phyloP scores from a whole-genome alignment of 768 basidiomycete genomes.

The Tephrocybe sp. region DNA sequence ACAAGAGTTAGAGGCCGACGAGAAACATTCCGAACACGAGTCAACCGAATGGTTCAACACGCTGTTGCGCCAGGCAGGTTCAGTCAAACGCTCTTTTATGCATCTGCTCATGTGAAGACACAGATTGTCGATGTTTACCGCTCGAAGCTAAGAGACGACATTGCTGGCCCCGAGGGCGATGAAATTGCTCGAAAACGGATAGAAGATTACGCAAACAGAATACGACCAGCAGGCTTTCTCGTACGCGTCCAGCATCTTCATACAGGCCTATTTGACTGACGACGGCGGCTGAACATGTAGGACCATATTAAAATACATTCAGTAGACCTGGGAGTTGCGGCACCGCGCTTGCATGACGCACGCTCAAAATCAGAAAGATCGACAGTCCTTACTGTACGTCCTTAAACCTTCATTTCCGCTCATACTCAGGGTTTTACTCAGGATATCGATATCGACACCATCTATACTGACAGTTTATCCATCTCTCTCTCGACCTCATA shows the following conservation, averaged over 20 bases:
- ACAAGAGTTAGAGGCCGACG: slow-evolving; percentile 22
- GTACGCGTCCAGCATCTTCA: slow-evolving; percentile 42
- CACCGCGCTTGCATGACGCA: slow-evolving; percentile 76
- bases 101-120: neutral
- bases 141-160: slow-evolving; percentile 71
- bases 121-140: slow-evolving; percentile 76
- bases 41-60: slow-evolving; percentile 92
- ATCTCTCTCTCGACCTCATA: slow-evolving; percentile 82
- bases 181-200: slow-evolving; percentile 79
- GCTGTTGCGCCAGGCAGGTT: slow-evolving; percentile 72
- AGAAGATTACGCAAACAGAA: slow-evolving; percentile 79
- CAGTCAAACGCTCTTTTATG: neutral
- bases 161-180: slow-evolving; percentile 73
- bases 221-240: slow-evolving; percentile 68
- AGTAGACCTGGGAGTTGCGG: slow-evolving; percentile 78
- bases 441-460: slow-evolving; percentile 82
- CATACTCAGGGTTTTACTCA: slow-evolving; percentile 26
- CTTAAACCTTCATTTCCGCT: neutral
- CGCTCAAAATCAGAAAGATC: slow-evolving; percentile 41
- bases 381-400: slow-evolving; percentile 31
- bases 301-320: slow-evolving; percentile 86
- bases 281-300: slow-evolving; percentile 40
- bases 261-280: neutral
- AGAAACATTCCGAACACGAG: slow-evolving; percentile 44
- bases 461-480: slow-evolving; percentile 82